Evolutionary conservation across 2,329 filamentous ascomycete genomes (phyloP), one percentile per base, ranked within the genome.

Genomic region (Aspergillus jensenii): DNA sequence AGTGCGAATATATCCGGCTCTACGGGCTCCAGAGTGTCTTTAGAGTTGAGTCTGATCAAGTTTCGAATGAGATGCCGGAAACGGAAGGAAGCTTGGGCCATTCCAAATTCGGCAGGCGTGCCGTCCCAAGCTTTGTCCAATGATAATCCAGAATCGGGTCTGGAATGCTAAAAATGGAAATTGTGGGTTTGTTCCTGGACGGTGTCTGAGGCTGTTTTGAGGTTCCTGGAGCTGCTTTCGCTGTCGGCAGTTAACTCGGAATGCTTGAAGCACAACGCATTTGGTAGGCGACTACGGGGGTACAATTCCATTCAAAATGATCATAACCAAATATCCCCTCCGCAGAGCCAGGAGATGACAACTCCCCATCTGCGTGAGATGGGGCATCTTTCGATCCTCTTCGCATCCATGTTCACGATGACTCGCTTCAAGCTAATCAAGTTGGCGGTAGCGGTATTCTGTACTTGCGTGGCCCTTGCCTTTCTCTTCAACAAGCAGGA

Each of bases 351-450:
- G 19, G 4, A 35, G 31, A 54, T 31, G 31, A 25, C 19, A 35
- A 25, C 37, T 41, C 9, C 14, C 33, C 33, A 47, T 15, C 27
- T 15, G 14, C 17, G 19, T 25, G 41, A 44, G 41, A 9, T 23
- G 3, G 21, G 21, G 25, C 21, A n/a, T 19, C 27, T 31, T 31
- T 17, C 21, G 12, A 23, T 43, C 25, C n/a, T 41, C 27, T 6
- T 47, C 27, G 11, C 44, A 43, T 21, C 33, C 27, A 41, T 45
- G 43, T 43, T 27, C 14, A 55, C 45, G 40, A 51, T 55, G 31
- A 51, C 51, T 3, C 56, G 51, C 27, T 39, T 45, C n/a, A 58
- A 33, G 41, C 25, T 55, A 40, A 58, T 58, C 45, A 58, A 58
- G 35, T 19, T 33, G 2, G 46, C 45, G 9, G 44, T 41, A 15